Evolutionary conservation across 495 filamentous ascomycete species (phyloP), one percentile per base, ranked within the genome.

Genomic region (Bombardia bombarda): DNA sequence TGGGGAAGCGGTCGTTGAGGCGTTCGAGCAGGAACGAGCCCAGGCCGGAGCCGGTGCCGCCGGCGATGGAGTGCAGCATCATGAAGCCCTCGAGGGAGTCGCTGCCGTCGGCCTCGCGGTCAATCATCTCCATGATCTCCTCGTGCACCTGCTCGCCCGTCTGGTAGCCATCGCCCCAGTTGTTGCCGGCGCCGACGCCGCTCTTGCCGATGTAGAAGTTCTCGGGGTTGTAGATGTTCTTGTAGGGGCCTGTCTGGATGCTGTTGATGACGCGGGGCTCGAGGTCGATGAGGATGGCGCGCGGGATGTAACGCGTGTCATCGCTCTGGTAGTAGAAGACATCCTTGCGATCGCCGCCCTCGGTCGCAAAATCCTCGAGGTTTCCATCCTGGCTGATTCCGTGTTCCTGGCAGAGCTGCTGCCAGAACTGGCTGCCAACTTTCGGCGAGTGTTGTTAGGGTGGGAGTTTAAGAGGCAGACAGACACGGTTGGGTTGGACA

Each of bases 241-340:
- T 83, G 70, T 98, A 97, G 1, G 87, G 79, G 9, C 92, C 88
- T 28, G 83, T 80, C 69, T 95, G 92, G 52, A 98, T 97, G 32
- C 76, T 66, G 58, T 96, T 82, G 53, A 98, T 87, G 33, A 98
- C 86, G 20, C 31, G 72, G 20, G 93, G 92, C 64, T 98, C 92
- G 41, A 98, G 69, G 61, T 98, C 92, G 38, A 98, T 82, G 22
- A 98, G 72, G 51, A 98, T 97, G 19, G 92, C 90, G 61, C 92
- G 79, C 19, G 92, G 92, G 56, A 98, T 96, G 67, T 98, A 98
- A 67, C 92, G 78, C 35, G 92, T 98, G 63, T 98, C 92, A 65
- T 98, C 92, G 43, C 83, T 87, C 73, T 97, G 92, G 65, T 98
- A 98, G 77, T 96, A 98, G 67, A 98, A 98, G 38, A 97, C 92